A percentile compares a stretch with the other conserved stretches of the same genome.
Conservation (phyloP, 768 basidiomycete species). For the Boletus fagicola region DNA sequence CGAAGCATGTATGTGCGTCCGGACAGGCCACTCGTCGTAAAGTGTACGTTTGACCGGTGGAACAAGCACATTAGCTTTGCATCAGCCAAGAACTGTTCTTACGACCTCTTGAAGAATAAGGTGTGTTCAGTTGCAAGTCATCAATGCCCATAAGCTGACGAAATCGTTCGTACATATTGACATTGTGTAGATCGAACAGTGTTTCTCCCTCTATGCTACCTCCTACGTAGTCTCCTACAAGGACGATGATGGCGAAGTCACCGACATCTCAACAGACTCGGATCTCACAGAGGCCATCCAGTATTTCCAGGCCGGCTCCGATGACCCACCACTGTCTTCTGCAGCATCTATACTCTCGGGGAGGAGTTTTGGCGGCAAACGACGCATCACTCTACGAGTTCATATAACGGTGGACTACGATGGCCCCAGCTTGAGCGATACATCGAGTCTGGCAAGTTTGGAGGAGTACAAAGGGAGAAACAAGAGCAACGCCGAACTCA, state of each 20-base stretch:
- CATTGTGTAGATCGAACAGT: slow-evolving; percentile 69
- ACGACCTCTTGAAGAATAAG: slow-evolving; percentile 67
- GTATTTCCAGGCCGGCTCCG: slow-evolving; percentile 76
- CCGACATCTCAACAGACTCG: slow-evolving; percentile 61
- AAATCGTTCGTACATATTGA: slow-evolving; percentile 1
- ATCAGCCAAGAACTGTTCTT: slow-evolving; percentile 77
- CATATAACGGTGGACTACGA: slow-evolving; percentile 85
- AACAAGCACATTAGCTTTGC: slow-evolving; percentile 77
- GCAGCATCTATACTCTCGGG: slow-evolving; percentile 70
- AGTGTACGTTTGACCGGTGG: slow-evolving; percentile 74
- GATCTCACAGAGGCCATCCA: slow-evolving; percentile 85
- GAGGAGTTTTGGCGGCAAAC: slow-evolving; percentile 60
- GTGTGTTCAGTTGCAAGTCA: slow-evolving; percentile 42
- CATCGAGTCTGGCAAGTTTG: slow-evolving; percentile 74
- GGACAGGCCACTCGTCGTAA: slow-evolving; percentile 77
- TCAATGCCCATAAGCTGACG: not conserved
- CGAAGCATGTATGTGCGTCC: slow-evolving; percentile 46
- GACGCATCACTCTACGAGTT: slow-evolving; percentile 76
- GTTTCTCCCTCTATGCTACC: slow-evolving; percentile 70
- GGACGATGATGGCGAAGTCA: slow-evolving; percentile 84
- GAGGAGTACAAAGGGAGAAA: slow-evolving; percentile 68
- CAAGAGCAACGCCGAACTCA: slow-evolving; percentile 47
- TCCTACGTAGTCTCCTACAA: slow-evolving; percentile 77
- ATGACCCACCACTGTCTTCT: slow-evolving; percentile 69
- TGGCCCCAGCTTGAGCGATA: slow-evolving; percentile 87